These are phyloP conservation scores for Xerocomus amazonicus DNA, from an alignment of 1,284 basidiomycete genomes.

Conservation along the genomic window DNA sequence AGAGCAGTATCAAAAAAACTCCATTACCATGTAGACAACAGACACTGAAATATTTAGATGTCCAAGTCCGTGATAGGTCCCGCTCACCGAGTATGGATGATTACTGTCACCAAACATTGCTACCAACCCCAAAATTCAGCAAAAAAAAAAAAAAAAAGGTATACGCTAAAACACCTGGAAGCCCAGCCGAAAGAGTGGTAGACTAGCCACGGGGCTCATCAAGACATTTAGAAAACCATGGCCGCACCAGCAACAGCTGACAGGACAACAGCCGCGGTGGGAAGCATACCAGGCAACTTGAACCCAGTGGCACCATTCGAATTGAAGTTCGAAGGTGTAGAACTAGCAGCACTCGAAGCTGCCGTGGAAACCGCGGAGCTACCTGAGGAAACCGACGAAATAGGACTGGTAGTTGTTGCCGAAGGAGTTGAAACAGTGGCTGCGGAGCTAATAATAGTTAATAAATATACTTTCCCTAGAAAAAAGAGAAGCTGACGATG, in stretches of 20 bases:
- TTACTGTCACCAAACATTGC: constrained; percentile 8
- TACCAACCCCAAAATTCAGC: not conserved
- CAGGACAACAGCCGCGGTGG: constrained; percentile 37
- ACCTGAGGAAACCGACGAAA: not conserved
- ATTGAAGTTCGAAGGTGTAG: constrained; percentile 24
- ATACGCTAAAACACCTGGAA: constrained; percentile 11
- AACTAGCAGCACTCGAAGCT: constrained; percentile 9
- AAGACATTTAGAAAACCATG: constrained; percentile 36
- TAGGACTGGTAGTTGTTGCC: not conserved
- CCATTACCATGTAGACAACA: not conserved
- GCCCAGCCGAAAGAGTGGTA: not conserved
- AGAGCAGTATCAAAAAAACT: too few species aligned
- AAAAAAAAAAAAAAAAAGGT: constrained; percentile 9
- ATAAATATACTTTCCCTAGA: rapidly evolving
- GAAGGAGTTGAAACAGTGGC: not conserved
- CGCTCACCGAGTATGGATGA: constrained; percentile 9
- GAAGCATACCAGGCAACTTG: constrained; percentile 28
- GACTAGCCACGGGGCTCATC: not conserved
- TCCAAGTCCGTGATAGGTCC: constrained; percentile 17
- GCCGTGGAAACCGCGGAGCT: not conserved
- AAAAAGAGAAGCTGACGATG: constrained; percentile 9
- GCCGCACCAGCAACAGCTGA: constrained; percentile 43
- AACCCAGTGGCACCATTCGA: constrained; percentile 21
- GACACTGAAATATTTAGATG: constrained; percentile 6
- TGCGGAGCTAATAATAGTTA: constrained; percentile 12